A percentile compares a stretch with the other conserved stretches of the same genome.
phyloP scores from a whole-genome alignment of 1,139 yeast genomes.

The Hyphopichia khmerensis region DNA sequence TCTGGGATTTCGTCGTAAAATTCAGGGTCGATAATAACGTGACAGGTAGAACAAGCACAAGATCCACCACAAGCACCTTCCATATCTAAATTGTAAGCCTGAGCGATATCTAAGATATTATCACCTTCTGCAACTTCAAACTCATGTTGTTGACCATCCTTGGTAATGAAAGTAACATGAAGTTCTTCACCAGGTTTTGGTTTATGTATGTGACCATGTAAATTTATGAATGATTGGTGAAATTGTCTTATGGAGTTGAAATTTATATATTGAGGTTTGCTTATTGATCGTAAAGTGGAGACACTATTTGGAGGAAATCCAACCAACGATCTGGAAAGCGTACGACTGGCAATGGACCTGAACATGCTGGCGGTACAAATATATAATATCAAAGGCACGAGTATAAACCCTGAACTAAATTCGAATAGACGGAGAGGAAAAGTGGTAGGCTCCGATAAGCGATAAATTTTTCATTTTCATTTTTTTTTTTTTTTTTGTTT shows the following conservation, averaged over 20 bases:
- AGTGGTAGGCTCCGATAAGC: background rate
- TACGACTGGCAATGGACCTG: conserved; percentile 2
- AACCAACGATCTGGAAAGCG: background rate
- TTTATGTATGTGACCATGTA: conserved; percentile 83
- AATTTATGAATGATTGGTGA: conserved; percentile 19
- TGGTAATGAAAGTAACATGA: conserved; percentile 85
- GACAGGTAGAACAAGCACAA: conserved; percentile 98
- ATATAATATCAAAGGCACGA: background rate
- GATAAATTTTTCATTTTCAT: background rate
- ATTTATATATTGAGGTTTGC: background rate
- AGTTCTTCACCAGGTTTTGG: conserved; percentile 95
- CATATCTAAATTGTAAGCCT: conserved; percentile 89
- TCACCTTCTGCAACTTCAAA: conserved; percentile 93
- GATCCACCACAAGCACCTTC: conserved; percentile 99
- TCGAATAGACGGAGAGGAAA: background rate
- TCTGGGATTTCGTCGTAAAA: conserved; percentile 88
- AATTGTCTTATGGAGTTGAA: conserved; percentile 8
- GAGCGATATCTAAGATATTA: conserved; percentile 88
- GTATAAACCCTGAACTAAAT: background rate
- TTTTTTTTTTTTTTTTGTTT: background rate
- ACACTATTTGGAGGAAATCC: background rate
- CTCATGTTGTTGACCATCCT: conserved; percentile 81
- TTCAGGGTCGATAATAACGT: conserved; percentile 93
- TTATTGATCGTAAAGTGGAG: background rate
- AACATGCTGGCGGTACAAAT: conserved; percentile 3